Evolutionary conservation across 495 filamentous ascomycete genomes (phyloP), one percentile per base, ranked within the genome.

Genomic region (Trichoderma erinaceum): DNA sequence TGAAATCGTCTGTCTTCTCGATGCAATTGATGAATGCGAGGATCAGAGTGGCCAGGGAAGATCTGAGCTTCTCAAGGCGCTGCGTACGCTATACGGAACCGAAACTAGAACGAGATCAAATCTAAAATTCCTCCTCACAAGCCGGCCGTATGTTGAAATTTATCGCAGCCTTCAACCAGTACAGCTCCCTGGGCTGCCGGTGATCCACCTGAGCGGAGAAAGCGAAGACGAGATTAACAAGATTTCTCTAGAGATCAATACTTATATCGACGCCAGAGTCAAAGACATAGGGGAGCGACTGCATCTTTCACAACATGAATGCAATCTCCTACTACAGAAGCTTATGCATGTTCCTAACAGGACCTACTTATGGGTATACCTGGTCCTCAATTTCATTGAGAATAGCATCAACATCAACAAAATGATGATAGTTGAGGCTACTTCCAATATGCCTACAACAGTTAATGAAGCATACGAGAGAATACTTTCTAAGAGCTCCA

Each of bases 21-120:
- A 83, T 76, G 78, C 78, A 56, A 68, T 82, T 3, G 79, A 83
- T 46, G 79, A 83, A 71, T 82, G 76, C 67, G 61, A 78, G 43
- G 18, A 46, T 46, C 43, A 46, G 18, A 46, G 43, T 13, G 43
- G 43, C 4, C 43, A 46, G 43, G 43, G 43, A 46, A 46, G 43
- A 46, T 46, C 43, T 16, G 43, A 46, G 43, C 7, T 46, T 46
- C 43, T 46, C 43, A 13, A 46, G 43, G 43, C 43, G 4, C 6
- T 46, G 18, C 18, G 43, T 18, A 46, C 43, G 18, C 23, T 35
- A 35, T 25, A 63, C 21, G 4, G 38, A 5, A 2, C 15, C 64
- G 15, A n/a, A 16, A n/a, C 35, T 38, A 38, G 35, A 38, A 38
- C 13, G 0, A 0, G 8, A 2, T 25, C 21, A 2, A 52, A 6